Evolutionary conservation across 2,329 filamentous ascomycete genomes (phyloP), one percentile per base, ranked within the genome.

Genomic region (Myriosclerotinia duriaeana): DNA sequence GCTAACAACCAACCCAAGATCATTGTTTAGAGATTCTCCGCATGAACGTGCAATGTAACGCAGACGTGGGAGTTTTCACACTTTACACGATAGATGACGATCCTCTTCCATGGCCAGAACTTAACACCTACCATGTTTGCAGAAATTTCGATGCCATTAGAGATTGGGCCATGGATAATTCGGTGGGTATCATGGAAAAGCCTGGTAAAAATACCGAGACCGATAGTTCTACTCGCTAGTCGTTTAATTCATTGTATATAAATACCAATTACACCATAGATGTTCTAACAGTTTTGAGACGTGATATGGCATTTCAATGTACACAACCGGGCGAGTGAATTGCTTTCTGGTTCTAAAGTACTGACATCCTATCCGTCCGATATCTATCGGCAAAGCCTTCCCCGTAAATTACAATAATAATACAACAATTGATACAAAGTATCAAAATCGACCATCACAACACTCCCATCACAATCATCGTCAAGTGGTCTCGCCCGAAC

Each of bases 1-100:
- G 42, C 42, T 50, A 20, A 60, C 7, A 17, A 22, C 38, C 38
- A 64, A 60, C 46, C 26, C 52, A 46, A 71, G 82, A 85, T 72
- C 82, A 85, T 72, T 85, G 83, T 75, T 80, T 84, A 68, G 83
- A 85, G 70, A 79, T 84, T 5, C 73, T 86, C 50, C 75, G 84
- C 8, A 78, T 82, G 69, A 83, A 82, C 54, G 76, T 85, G 55
- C 83, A 85, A 80, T 86, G 83, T 72, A 81, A 85, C 70, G 79
- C 80, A 54, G 84, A 86, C 66, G 77, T 84, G 69, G 82, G 83
- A 12, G 79, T 86, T 36, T 84, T 84, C 69, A 82, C 83, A 1
- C 85, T 85, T 74, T 79, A 82, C 67, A 76, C 82, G 60, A 74
- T 78, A 64, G 79, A 77, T 61, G 79, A 76, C 42, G 73, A 75